Base-by-base conservation (phyloP, 352 stramenopile genomes). In the Elongisporangium undulatum region DNA sequence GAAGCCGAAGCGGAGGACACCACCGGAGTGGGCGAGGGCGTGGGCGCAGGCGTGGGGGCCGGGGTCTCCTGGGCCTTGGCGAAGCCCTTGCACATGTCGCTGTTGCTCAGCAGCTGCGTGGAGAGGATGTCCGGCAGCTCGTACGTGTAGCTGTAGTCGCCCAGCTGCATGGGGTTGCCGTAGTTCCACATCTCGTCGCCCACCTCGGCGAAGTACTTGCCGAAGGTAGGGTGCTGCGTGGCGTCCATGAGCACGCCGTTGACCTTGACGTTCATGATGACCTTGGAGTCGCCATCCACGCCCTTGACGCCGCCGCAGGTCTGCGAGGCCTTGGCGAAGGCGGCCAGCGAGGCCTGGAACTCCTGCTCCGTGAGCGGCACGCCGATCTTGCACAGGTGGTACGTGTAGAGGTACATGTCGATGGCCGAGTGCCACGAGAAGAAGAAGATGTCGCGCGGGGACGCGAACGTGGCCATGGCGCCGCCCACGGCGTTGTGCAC, bases 81-180 rank as follows among this genome's bases (percentile, higher is more conserved):
- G 55, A 84, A 81, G 52, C 75, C 77, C 55, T 76, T 74, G 62
- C 79, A 89, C 49, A 87, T 55, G 63, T 87, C 77, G 15, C 74
- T 71, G 75, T 89, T 89, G 60, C 67, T 85, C 52, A 89, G 55
- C 29, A 89, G 59, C 67, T 87, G 79, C 54, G 82, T 76, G 56
- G 66, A 72, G 50, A 88, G 65, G 24, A 88, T 55, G 49, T 78
- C 70, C 2, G 80, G 77, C 17, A 90, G 59, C 60, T 88, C 65
- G 67, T 91, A 91, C 63, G 71, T 76, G 77, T 91, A 91, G 63
- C 75, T 79, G 64, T 83, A 87, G 62, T 88, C 74, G n/a, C 75
- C 79, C n/a, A 90, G 72, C 65, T 82, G 71, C 55, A 72, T 62
- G 20, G 81, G 72, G 62, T 89, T 77, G n/a, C 55, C 77, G 61